Conservation (phyloP, 2,329 filamentous ascomycete species). For the Botrytis porri region DNA sequence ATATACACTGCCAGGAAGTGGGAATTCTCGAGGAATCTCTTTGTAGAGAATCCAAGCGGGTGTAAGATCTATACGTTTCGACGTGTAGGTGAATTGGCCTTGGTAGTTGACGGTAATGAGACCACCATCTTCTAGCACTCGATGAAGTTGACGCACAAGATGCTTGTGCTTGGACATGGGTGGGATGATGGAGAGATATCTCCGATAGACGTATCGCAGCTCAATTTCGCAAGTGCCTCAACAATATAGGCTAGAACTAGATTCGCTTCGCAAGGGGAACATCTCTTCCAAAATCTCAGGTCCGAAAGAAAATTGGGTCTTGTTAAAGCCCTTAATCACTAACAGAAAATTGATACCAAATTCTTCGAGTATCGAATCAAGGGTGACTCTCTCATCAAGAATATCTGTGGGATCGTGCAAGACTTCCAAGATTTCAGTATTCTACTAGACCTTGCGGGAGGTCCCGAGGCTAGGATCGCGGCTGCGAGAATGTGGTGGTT, state of each 20-base stretch:
- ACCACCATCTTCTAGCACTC: constrained; percentile 33
- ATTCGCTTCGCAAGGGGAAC: constrained; percentile 35
- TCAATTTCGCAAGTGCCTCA: constrained; percentile 37
- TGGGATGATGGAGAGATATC: constrained; percentile 25
- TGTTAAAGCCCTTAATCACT: constrained; percentile 9
- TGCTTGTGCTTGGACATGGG: constrained; percentile 33
- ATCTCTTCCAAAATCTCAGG: constrained; percentile 18
- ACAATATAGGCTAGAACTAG: constrained; percentile 39
- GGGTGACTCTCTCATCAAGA: constrained; percentile 2
- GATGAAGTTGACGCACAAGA: constrained; percentile 34
- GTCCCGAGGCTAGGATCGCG: not conserved
- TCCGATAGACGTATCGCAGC: constrained; percentile 30
- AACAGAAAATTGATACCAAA: constrained; percentile 18
- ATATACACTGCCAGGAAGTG: constrained; percentile 35
- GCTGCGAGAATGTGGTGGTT: not conserved
- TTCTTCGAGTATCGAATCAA: not conserved
- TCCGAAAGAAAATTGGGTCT: constrained; percentile 15
- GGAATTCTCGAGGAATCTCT: constrained; percentile 34
- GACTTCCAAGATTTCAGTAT: not conserved
- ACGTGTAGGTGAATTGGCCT: constrained; percentile 22
- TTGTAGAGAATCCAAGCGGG: constrained; percentile 30
- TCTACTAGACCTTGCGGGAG: not conserved
- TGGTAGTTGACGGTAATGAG: constrained; percentile 21
- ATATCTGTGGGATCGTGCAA: not conserved
- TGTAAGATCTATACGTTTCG: constrained; percentile 14